These are phyloP conservation scores for Pythium sp. DNA, from an alignment of 352 stramenopile species.

Conservation along the genomic window DNA sequence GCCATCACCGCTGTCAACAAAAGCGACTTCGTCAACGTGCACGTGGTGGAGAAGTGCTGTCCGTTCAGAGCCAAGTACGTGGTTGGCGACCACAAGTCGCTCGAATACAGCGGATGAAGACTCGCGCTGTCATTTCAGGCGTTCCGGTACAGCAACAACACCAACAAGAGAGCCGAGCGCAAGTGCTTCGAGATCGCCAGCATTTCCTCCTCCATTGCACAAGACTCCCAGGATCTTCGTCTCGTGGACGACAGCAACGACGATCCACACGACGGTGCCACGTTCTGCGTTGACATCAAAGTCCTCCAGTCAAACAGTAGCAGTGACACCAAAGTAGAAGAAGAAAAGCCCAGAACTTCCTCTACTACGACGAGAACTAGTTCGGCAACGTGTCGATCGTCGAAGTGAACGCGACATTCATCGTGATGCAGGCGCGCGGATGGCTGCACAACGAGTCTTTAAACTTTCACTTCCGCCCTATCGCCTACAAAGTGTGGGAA, in stretches of 20 bases:
- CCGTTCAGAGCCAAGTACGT: conserved; percentile 13
- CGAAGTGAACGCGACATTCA: not conserved
- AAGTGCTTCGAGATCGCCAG: too few species aligned
- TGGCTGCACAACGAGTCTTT: not conserved
- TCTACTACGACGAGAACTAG: not conserved
- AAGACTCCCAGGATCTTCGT: too few species aligned
- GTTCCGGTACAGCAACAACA: not conserved
- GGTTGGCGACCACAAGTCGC: conserved; percentile 6
- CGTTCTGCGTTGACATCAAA: not conserved
- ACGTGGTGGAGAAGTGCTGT: conserved; percentile 24
- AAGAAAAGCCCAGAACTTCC: not conserved
- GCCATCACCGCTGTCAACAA: not conserved
- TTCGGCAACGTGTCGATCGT: not conserved
- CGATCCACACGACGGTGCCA: too few species aligned
- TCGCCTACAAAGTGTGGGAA: not conserved
- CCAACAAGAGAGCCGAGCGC: too few species aligned
- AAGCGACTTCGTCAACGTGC: not conserved
- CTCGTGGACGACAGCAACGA: too few species aligned
- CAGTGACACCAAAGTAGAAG: too few species aligned
- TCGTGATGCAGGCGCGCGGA: not conserved
- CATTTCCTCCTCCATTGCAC: too few species aligned
- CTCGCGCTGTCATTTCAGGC: conserved; percentile 3
- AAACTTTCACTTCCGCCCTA: not conserved
- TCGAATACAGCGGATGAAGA: not conserved
- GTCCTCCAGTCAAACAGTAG: not conserved